These are phyloP conservation scores for Lepiota venenata DNA, from an alignment of 768 basidiomycete genomes.

Conservation along the genomic window DNA sequence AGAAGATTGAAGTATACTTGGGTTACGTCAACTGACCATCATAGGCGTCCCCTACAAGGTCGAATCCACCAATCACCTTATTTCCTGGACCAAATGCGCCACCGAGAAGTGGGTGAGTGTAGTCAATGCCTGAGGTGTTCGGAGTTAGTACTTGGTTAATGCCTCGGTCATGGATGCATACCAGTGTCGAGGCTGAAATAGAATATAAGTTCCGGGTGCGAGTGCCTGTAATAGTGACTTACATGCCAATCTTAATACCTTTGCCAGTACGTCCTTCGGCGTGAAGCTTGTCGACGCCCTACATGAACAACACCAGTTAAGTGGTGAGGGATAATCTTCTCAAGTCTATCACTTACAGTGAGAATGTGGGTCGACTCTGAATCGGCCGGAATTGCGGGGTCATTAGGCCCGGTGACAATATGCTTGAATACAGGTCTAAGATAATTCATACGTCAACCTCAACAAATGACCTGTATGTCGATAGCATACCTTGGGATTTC, in stretches of 20 bases:
- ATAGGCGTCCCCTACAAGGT: conserved; percentile 57
- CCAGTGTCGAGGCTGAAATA: conserved; percentile 48
- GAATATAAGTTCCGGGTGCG: background rate
- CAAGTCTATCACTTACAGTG: conserved; percentile 34
- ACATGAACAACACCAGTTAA: background rate
- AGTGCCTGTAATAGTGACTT: conserved; percentile 16
- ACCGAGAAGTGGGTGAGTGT: conserved; percentile 52
- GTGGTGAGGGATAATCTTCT: background rate
- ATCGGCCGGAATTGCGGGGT: conserved; percentile 42
- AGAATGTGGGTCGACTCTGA: conserved; percentile 49
- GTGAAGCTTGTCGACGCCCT: conserved; percentile 67
- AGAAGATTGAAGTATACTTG: background rate
- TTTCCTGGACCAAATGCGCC: conserved; percentile 52
- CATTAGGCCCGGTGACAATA: conserved; percentile 36
- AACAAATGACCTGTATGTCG: background rate
- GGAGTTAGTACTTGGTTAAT: background rate
- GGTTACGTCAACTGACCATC: conserved; percentile 26
- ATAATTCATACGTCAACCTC: background rate
- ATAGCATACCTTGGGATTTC: conserved; percentile 37
- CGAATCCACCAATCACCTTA: conserved; percentile 50
- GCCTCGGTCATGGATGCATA: conserved; percentile 5
- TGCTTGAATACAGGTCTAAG: conserved; percentile 41
- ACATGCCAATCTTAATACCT: conserved; percentile 69
- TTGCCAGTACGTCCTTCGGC: conserved; percentile 57
- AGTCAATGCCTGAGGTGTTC: conserved; percentile 40